These are phyloP conservation scores for Wickerhamiella alocasiicola DNA, from an alignment of 805 yeast genomes.

Conservation along the genomic window DNA sequence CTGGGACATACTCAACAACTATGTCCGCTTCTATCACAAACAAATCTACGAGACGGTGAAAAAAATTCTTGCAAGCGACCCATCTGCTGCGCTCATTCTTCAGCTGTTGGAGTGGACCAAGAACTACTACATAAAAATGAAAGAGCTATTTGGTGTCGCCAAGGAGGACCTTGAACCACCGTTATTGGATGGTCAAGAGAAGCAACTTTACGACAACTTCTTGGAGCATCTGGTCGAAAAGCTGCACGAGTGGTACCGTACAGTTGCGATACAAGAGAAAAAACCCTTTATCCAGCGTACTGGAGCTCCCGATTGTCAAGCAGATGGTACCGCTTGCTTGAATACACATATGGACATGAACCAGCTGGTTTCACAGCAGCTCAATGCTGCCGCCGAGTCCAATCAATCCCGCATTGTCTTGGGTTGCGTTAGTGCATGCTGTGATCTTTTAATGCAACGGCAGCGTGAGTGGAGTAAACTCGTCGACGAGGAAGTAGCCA, in stretches of 20 bases:
- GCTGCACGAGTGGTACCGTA: constrained; percentile 75
- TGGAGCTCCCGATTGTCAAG: constrained; percentile 61
- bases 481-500: constrained; percentile 33
- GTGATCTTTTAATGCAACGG: constrained; percentile 44
- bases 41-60: constrained; percentile 53
- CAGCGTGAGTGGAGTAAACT: constrained; percentile 49
- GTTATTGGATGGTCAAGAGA: constrained; percentile 62
- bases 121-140: constrained; percentile 45
- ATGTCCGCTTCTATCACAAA: constrained; percentile 53
- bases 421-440: constrained; percentile 66
- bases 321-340: constrained; percentile 50
- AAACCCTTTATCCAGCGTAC: constrained; percentile 49
- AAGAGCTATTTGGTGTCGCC: constrained; percentile 37
- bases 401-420: constrained; percentile 68
- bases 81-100: constrained; percentile 65
- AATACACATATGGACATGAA: constrained; percentile 71
- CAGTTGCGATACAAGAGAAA: constrained; percentile 54
- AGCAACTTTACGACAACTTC: constrained; percentile 64
- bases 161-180: constrained; percentile 39
- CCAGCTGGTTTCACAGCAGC: constrained; percentile 78
- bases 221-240: constrained; percentile 55
- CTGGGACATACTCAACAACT: constrained; percentile 60
- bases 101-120: constrained; percentile 67
- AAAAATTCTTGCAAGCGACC: constrained; percentile 51
- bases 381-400: constrained; percentile 75